These are phyloP conservation scores for Athelia sp. DNA, from an alignment of 1,284 basidiomycete species.

Conservation along the genomic window DNA sequence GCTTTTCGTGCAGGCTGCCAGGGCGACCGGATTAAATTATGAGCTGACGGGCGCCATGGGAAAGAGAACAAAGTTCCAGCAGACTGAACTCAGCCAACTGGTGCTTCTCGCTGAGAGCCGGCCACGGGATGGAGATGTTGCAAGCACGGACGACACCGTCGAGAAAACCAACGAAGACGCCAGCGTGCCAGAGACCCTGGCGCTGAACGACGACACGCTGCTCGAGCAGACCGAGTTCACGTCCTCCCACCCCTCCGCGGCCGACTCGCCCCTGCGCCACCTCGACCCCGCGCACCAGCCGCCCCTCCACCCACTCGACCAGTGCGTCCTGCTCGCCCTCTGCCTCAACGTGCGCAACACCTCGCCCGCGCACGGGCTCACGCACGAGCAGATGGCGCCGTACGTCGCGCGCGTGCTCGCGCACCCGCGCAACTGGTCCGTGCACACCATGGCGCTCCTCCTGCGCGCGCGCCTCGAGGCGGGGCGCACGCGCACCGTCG, in stretches of 20 bases:
- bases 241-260: slow-evolving; percentile 45
- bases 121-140: slow-evolving; percentile 34
- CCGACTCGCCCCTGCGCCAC: slow-evolving; percentile 45
- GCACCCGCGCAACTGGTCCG: slow-evolving; percentile 88
- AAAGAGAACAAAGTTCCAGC: slow-evolving; percentile 93
- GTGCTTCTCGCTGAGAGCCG: slow-evolving; percentile 90
- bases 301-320: slow-evolving; percentile 84
- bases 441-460: slow-evolving; percentile 92
- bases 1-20: slow-evolving; percentile 77
- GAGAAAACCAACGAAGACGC: slow-evolving; percentile 12
- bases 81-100: slow-evolving; percentile 82
- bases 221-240: slow-evolving; percentile 94
- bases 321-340: slow-evolving; percentile 84
- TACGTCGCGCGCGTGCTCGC: slow-evolving; percentile 84
- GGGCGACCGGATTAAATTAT: slow-evolving; percentile 78
- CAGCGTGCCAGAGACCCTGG: slow-evolving; percentile 71
- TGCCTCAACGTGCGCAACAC: slow-evolving; percentile 89
- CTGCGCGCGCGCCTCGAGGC: slow-evolving; percentile 87
- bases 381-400: slow-evolving; percentile 84
- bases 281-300: slow-evolving; percentile 85
- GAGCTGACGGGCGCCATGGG: slow-evolving; percentile 93
- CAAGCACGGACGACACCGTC: slow-evolving; percentile 14
- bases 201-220: slow-evolving; percentile 94
- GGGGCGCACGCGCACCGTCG: slow-evolving; percentile 82
- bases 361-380: slow-evolving; percentile 82